Evolutionary conservation across 495 filamentous ascomycete genomes (phyloP).

Genomic region (Talaromyces stipitatus): DNA sequence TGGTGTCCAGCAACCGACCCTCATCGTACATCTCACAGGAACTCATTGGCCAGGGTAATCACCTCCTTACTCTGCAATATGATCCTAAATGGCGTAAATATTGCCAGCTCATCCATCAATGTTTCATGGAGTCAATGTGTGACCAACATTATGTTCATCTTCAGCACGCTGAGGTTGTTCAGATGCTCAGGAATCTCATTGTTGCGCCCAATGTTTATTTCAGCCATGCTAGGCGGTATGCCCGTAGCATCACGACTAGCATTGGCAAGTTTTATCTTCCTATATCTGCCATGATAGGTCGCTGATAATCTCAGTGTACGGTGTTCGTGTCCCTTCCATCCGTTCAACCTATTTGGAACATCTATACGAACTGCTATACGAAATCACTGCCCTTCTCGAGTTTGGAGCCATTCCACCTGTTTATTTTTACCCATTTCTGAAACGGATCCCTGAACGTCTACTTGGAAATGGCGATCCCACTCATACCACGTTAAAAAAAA

Average conservation of each 20-base stretch:
- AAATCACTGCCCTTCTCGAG: conserved; percentile 34
- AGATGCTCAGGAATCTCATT: conserved; percentile 27
- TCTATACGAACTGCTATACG: conserved; percentile 33
- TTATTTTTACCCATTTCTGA: conserved; percentile 35
- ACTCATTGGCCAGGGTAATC: conserved; percentile 21
- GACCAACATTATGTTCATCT: conserved; percentile 12
- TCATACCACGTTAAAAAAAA: conserved; percentile 11
- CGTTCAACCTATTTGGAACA: conserved; percentile 17
- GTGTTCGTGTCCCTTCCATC: conserved; percentile 26
- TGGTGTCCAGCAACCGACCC: conserved; percentile 17
- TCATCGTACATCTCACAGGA: conserved; percentile 7
- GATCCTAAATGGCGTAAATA: conserved; percentile 23
- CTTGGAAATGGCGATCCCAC: conserved; percentile 31
- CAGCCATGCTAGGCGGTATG: conserved; percentile 38
- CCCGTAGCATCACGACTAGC: conserved; percentile 33
- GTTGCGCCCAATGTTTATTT: conserved; percentile 31
- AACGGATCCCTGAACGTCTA: conserved; percentile 27
- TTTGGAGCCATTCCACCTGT: conserved; percentile 39
- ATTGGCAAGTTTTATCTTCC: conserved; percentile 10
- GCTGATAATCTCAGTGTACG: conserved; percentile 13
- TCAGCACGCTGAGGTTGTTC: conserved; percentile 14
- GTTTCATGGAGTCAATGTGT: conserved; percentile 25
- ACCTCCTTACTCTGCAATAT: conserved; percentile 28
- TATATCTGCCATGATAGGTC: not conserved
- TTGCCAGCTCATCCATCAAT: conserved; percentile 30